Conservation (phyloP, 192 early-diverging fungal species). For the Coemansia guatemalensis region DNA sequence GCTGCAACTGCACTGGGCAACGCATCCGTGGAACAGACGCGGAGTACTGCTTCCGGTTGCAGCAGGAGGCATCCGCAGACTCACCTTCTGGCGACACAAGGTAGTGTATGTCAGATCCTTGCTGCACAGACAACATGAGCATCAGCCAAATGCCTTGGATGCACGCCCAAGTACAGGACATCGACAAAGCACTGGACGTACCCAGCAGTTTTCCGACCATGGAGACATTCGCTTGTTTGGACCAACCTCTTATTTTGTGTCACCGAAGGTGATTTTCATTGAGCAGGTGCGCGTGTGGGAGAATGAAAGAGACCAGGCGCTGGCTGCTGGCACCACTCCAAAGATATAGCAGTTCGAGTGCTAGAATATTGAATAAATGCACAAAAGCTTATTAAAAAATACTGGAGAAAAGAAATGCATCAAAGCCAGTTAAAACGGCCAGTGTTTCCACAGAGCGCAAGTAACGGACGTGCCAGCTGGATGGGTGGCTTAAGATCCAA, state of each 20-base stretch:
- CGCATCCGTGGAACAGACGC: constrained; percentile 44
- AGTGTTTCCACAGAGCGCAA: no score
- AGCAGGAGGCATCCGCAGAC: constrained; percentile 31
- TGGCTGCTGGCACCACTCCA: no score
- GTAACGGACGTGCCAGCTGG: no score
- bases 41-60: constrained; percentile 27
- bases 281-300: constrained; percentile 32
- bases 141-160: not conserved
- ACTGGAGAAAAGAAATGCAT: no score
- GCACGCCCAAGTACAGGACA: not conserved
- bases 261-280: constrained; percentile 25
- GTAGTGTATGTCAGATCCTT: constrained; percentile 25
- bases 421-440: no score
- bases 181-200: not conserved
- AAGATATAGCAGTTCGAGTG: no score
- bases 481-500: no score
- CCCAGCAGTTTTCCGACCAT: constrained; percentile 12
- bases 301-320: not conserved
- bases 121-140: constrained; percentile 15
- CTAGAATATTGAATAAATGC: no score
- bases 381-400: no score
- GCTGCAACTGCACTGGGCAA: constrained; percentile 27
- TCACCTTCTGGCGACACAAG: constrained; percentile 46
- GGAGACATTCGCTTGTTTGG: constrained; percentile 36
- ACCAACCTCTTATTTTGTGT: constrained; percentile 36